These are phyloP conservation scores for Penstemon davidsonii DNA, from an alignment of 257 asterid genomes.

Conservation along the genomic window DNA sequence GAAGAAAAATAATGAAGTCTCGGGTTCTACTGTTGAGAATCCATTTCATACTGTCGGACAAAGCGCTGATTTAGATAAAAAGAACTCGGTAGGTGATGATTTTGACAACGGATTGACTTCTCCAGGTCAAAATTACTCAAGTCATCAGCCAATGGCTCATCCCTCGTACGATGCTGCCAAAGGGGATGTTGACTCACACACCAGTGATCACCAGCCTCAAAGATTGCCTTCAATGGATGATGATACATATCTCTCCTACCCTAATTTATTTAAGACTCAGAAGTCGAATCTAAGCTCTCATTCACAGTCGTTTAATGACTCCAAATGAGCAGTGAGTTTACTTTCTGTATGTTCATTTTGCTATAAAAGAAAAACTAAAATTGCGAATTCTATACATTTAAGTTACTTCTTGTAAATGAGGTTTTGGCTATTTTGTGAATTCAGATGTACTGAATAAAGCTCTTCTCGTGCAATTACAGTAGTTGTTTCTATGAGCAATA, in stretches of 20 bases:
- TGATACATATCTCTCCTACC: constrained; percentile 73
- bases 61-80: constrained; percentile 31
- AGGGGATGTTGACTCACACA: constrained; percentile 28
- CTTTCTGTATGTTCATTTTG: constrained; percentile 24
- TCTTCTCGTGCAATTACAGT: no score
- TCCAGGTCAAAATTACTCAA: constrained; percentile 28
- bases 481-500: no score
- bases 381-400: no score
- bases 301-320: constrained; percentile 45
- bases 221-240: constrained; percentile 79
- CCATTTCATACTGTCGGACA: constrained; percentile 44
- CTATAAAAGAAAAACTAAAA: not conserved
- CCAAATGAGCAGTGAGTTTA: constrained; percentile 38
- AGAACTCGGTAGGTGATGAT: constrained; percentile 33
- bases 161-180: constrained; percentile 34
- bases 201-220: constrained; percentile 55
- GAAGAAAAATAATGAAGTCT: constrained; percentile 37
- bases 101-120: constrained; percentile 34
- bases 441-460: no score
- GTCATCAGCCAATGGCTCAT: constrained; percentile 25
- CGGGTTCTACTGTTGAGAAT: constrained; percentile 40
- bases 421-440: no score
- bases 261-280: constrained; percentile 66
- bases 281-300: constrained; percentile 45
- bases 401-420: no score